Evolutionary conservation across 2,329 filamentous ascomycete species (phyloP).

Genomic region (Daldinia eschscholtzii): DNA sequence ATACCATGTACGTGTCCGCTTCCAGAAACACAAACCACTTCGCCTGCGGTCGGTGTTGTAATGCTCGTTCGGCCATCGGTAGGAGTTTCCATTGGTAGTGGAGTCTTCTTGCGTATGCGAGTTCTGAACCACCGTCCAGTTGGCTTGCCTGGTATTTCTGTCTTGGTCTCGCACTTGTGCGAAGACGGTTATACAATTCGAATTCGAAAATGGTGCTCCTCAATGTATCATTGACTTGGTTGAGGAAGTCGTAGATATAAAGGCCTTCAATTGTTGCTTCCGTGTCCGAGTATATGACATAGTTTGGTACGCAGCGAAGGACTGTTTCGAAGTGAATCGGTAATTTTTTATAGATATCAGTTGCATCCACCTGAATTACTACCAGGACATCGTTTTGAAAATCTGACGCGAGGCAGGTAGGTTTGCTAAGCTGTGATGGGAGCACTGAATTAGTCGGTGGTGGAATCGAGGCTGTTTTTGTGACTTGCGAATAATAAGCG

Average conservation of each 20-base stretch:
- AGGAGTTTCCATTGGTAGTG: background rate
- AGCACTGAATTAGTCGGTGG: background rate
- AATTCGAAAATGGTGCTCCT: background rate
- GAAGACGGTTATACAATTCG: conserved; percentile 1
- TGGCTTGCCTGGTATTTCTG: background rate
- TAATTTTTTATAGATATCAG: conserved; percentile 1
- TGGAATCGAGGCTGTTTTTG: background rate
- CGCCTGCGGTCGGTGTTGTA: background rate
- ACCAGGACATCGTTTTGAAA: background rate
- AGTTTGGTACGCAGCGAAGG: conserved; percentile 42
- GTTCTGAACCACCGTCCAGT: background rate
- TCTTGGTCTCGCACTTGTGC: background rate
- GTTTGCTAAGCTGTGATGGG: background rate
- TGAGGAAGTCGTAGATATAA: background rate
- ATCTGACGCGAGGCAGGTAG: background rate
- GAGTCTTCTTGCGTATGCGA: background rate
- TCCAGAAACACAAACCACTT: background rate
- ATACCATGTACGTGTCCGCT: background rate
- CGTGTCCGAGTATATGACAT: conserved; percentile 45
- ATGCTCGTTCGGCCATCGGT: background rate
- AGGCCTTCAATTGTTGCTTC: background rate
- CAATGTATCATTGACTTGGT: background rate
- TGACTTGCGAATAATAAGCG: background rate
- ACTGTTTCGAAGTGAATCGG: conserved; percentile 44
- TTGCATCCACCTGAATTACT: background rate